phyloP scores from a whole-genome alignment of 164 flowering plant species.

The Echeveria elegans region DNA sequence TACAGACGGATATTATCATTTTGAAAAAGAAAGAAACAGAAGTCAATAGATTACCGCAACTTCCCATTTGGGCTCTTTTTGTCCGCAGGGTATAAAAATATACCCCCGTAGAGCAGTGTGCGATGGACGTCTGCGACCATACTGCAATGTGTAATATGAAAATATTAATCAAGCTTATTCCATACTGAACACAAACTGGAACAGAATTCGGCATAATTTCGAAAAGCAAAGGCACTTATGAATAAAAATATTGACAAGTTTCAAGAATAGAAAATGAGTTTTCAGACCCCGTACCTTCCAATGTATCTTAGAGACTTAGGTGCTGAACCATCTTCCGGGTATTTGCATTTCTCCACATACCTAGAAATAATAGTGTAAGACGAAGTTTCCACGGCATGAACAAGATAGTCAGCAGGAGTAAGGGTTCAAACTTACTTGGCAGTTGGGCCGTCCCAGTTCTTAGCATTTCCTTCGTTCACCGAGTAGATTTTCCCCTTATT shows the following conservation, averaged over 20 bases:
- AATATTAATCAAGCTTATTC: background rate
- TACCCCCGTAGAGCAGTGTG: constrained; percentile 94
- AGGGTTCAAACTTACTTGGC: constrained; percentile 49
- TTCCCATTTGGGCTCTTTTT: constrained; percentile 95
- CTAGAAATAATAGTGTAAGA: constrained; percentile 21
- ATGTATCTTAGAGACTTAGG: constrained; percentile 90
- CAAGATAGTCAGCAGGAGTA: background rate
- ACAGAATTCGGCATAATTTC: too few species aligned
- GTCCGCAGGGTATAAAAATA: constrained; percentile 94
- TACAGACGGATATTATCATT: background rate
- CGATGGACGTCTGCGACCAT: constrained; percentile 99
- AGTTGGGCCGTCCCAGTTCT: constrained; percentile 93
- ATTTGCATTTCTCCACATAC: constrained; percentile 89
- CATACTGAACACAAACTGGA: background rate
- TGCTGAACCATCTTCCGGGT: constrained; percentile 74
- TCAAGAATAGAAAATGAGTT: background rate
- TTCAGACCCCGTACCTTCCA: constrained; percentile 54
- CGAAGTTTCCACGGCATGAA: constrained; percentile 4
- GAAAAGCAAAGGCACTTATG: too few species aligned
- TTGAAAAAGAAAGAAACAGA: background rate
- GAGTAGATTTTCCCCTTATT: constrained; percentile 97
- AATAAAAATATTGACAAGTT: too few species aligned
- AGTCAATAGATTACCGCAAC: constrained; percentile 50
- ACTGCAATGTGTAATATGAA: constrained; percentile 26
- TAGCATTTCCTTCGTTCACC: constrained; percentile 98